Conservation (phyloP, 2,329 filamentous ascomycete genomes). For the Ophiostoma ips region DNA sequence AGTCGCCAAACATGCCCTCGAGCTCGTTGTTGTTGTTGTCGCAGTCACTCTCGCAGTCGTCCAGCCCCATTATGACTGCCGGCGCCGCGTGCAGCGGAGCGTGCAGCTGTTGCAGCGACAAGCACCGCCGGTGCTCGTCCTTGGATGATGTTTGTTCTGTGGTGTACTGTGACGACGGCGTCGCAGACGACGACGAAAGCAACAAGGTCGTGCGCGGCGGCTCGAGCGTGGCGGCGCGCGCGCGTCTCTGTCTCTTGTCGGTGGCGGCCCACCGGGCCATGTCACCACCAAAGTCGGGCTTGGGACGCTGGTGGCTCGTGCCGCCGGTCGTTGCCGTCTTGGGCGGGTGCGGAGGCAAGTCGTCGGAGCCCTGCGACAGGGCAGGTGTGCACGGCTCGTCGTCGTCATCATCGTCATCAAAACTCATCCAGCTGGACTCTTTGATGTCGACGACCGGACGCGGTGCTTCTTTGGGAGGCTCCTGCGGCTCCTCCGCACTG, state of each 20-base stretch:
- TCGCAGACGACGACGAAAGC: too few species aligned
- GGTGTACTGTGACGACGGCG: too few species aligned
- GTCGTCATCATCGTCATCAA: conserved; percentile 13
- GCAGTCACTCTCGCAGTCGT: conserved; percentile 3
- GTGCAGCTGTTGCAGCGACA: too few species aligned
- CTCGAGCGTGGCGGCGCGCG: background rate
- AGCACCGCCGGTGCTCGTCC: too few species aligned
- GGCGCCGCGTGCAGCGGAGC: too few species aligned
- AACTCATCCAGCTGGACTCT: conserved; percentile 17
- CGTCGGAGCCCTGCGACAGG: background rate
- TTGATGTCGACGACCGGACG: background rate
- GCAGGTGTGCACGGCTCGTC: background rate
- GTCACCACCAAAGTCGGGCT: background rate
- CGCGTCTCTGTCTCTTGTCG: too few species aligned
- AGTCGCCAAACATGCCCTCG: conserved; percentile 3
- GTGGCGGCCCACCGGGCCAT: background rate
- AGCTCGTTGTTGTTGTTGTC: background rate
- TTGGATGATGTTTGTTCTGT: too few species aligned
- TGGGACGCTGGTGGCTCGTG: background rate
- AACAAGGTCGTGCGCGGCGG: background rate
- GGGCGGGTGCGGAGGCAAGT: conserved; percentile 3
- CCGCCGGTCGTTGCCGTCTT: conserved; percentile 9
- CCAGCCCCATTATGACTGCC: background rate
- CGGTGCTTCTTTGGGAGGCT: background rate
- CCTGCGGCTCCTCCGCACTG: too few species aligned